Evolutionary conservation across 164 flowering plant genomes (phyloP).

Genomic region (Magnolia kwangsiensis): DNA sequence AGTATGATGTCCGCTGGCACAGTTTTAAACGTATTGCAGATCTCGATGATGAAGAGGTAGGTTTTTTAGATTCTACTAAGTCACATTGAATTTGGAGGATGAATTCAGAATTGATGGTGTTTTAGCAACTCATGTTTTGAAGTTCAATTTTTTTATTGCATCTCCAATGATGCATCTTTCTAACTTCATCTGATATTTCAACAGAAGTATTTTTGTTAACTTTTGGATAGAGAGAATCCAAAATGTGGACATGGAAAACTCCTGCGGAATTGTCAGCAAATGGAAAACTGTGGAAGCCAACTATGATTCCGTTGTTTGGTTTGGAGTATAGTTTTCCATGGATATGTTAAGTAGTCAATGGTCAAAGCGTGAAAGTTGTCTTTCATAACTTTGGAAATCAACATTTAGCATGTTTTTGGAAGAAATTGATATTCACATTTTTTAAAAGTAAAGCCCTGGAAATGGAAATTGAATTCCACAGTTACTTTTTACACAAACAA

Average conservation of each 20-base stretch:
- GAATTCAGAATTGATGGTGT: neutral
- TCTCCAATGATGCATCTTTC: neutral
- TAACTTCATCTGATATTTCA: too few species aligned
- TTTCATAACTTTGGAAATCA: too few species aligned
- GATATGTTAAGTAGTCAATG: too few species aligned
- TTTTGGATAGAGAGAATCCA: neutral
- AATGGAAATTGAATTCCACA: neutral
- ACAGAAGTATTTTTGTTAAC: neutral
- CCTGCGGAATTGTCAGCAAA: neutral
- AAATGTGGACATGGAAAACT: neutral
- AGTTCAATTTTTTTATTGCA: constrained; percentile 3
- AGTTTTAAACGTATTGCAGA: constrained; percentile 90
- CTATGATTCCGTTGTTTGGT: too few species aligned
- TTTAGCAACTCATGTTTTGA: constrained; percentile 3
- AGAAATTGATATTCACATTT: too few species aligned
- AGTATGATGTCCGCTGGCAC: constrained; percentile 86
- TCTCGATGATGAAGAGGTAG: constrained; percentile 53
- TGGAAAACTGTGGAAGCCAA: neutral
- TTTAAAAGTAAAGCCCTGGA: neutral
- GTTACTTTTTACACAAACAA: neutral
- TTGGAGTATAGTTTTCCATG: too few species aligned
- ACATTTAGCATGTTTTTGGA: too few species aligned
- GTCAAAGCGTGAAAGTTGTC: too few species aligned
- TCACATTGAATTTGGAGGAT: neutral
- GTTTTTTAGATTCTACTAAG: constrained; percentile 8